These are phyloP conservation scores for Fusarium verrucosum DNA, from an alignment of 2,329 filamentous ascomycete genomes.

Conservation along the genomic window DNA sequence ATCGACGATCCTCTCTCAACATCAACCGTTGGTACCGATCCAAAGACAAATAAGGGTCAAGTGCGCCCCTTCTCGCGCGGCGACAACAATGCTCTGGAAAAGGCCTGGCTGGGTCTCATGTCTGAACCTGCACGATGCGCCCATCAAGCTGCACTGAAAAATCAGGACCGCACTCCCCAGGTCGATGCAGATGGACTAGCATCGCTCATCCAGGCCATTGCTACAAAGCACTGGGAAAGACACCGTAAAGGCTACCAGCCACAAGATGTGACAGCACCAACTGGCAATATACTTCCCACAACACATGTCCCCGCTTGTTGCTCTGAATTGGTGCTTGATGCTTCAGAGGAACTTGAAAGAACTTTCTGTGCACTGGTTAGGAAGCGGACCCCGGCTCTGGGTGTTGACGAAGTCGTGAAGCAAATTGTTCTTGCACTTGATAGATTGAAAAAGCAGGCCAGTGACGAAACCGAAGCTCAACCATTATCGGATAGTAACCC, in stretches of 20 bases:
- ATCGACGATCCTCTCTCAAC: slow-evolving; percentile 90
- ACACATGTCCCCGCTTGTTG: slow-evolving; percentile 57
- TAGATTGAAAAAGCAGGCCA: slow-evolving; percentile 31
- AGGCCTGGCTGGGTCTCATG: slow-evolving; percentile 74
- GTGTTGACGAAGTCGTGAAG: slow-evolving; percentile 56
- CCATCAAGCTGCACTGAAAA: slow-evolving; percentile 53
- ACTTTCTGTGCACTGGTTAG: slow-evolving; percentile 62
- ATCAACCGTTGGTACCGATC: slow-evolving; percentile 60
- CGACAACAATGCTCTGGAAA: slow-evolving; percentile 83
- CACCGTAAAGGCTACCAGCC: slow-evolving; percentile 53
- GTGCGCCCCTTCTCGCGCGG: slow-evolving; percentile 80
- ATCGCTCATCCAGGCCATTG: slow-evolving; percentile 55
- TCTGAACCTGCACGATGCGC: slow-evolving; percentile 58
- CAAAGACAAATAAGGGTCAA: slow-evolving; percentile 64
- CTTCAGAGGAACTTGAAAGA: slow-evolving; percentile 57
- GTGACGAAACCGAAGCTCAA: slow-evolving; percentile 22
- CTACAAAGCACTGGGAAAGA: slow-evolving; percentile 57
- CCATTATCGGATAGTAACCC: slow-evolving; percentile 21
- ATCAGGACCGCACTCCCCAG: slow-evolving; percentile 11
- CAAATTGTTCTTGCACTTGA: slow-evolving; percentile 54
- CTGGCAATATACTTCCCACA: slow-evolving; percentile 45
- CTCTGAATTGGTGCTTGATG: slow-evolving; percentile 57
- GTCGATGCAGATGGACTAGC: slow-evolving; percentile 28
- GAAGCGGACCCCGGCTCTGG: slow-evolving; percentile 51
- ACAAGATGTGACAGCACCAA: slow-evolving; percentile 45